Percentiles rank a stretch among this genome's conserved stretches.
Conservation (phyloP, 1,139 yeast genomes). For the Blastobotrys serpentis region DNA sequence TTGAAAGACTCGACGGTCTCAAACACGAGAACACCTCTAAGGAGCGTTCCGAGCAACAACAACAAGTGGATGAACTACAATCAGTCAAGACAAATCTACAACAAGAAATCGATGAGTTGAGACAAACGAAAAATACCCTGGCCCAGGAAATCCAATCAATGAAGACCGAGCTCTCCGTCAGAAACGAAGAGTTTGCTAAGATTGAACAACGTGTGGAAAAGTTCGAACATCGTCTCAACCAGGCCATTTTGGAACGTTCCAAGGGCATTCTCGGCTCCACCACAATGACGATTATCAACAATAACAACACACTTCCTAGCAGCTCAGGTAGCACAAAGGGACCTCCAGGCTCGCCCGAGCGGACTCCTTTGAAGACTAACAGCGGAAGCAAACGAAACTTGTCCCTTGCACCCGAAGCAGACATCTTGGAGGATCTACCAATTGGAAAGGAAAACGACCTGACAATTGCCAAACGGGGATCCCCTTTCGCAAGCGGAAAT, state of each 20-base stretch:
- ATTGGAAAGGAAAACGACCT: constrained; percentile 29
- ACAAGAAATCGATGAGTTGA: constrained; percentile 24
- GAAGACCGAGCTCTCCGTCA: constrained; percentile 28
- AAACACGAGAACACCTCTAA: constrained; percentile 12
- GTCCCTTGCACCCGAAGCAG: constrained; percentile 30
- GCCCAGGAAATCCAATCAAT: constrained; percentile 29
- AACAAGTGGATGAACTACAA: constrained; percentile 11
- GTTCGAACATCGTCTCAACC: constrained; percentile 31
- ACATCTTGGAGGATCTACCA: constrained; percentile 20
- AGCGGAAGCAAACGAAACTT: constrained; percentile 28
- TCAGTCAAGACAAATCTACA: constrained; percentile 17
- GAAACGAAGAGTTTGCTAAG: constrained; percentile 32
- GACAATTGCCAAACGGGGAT: constrained; percentile 27
- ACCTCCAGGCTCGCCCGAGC: constrained; percentile 3
- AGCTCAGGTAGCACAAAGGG: constrained; percentile 7
- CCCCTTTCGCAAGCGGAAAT: constrained; percentile 18
- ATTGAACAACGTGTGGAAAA: constrained; percentile 33
- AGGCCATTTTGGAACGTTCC: constrained; percentile 35
- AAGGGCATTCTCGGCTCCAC: constrained; percentile 37
- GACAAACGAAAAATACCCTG: constrained; percentile 27
- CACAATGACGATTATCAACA: constrained; percentile 34
- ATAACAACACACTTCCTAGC: constrained; percentile 18
- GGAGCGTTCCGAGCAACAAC: constrained; percentile 11
- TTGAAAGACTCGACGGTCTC: constrained; percentile 12
- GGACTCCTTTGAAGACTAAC: constrained; percentile 16